These are phyloP conservation scores for Mesembryanthemum crystallinum DNA, from an alignment of 148 eudicot species.

Conservation along the genomic window DNA sequence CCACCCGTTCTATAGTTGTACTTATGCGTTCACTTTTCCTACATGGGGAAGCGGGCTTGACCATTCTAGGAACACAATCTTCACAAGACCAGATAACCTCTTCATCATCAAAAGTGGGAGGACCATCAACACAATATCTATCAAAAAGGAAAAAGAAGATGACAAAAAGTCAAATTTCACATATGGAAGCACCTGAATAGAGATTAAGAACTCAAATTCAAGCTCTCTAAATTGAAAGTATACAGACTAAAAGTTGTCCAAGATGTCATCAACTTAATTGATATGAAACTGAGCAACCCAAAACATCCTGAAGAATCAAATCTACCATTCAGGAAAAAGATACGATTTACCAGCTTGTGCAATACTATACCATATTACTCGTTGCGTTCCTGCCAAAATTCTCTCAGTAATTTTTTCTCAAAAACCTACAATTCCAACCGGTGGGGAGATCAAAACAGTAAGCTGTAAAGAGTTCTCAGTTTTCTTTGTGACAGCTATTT, in stretches of 20 bases:
- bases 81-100: conserved; percentile 33
- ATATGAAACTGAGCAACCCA: no score
- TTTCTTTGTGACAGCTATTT: not conserved
- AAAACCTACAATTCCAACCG: no score
- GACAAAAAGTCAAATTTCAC: not conserved
- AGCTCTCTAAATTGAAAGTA: no score
- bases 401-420: no score
- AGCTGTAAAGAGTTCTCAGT: not conserved
- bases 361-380: no score
- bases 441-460: no score
- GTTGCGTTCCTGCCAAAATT: no score
- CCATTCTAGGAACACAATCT: conserved; percentile 28
- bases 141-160: not conserved
- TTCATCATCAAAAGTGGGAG: conserved; percentile 25
- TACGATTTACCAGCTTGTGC: no score
- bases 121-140: conserved; percentile 36
- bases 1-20: not conserved
- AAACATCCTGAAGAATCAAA: no score
- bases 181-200: not conserved
- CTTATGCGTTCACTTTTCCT: conserved; percentile 19
- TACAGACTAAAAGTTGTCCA: no score
- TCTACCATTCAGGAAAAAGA: no score
- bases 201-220: not conserved
- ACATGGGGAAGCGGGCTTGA: not conserved
- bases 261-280: no score